Evolutionary conservation across 768 basidiomycete genomes (phyloP), one percentile per base, ranked within the genome.

Genomic region (Suillus luteus): DNA sequence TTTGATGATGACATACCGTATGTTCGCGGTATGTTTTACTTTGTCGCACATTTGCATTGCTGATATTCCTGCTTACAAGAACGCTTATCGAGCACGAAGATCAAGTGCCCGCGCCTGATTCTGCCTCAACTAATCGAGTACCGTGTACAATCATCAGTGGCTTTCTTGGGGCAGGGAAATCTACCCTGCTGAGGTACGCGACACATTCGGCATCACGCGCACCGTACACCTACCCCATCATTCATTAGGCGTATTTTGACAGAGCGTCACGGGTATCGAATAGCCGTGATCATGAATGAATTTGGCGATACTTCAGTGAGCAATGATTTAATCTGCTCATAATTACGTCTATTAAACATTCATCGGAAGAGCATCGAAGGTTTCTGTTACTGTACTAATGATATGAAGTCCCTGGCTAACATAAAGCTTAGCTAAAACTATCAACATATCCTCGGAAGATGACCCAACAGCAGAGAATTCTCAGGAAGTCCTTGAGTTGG

Each of bases 271-370:
- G 96, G 96, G 3, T 95, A 95, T 72, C 86, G 92, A 43, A 97
- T 99, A 62, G 96, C 96, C 5, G 96, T 99, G 24, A 97, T 96
- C 66, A 95, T 97, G 93, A 97, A 96, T 71, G 95, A 96, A 76
- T 99, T 99, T 73, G 96, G 95, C 10, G 95, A 97, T 73, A 95
- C 95, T 22, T 93, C 93, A 69, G 92, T 93, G 70, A 71, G 87
- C 80, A 43, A 46, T 51, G 46, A 48, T 57, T 43, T 61, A 43
- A n/a, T 38, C 38, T 19, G 41, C 55, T 31, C 40, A 58, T 41
- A n/a, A 19, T 33, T n/a, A 38, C 27, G 10, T 58, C 55, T 65
- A 64, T 27, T 61, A 27, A 55, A 59, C 43, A 69, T 71, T 67
- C 58, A 72, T 52, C 62, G 58, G 10, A 69, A 93, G 91, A 96